Evolutionary conservation across 2,329 filamentous ascomycete genomes (phyloP), one percentile per base, ranked within the genome.

Genomic region (Aspergillus neoniger): DNA sequence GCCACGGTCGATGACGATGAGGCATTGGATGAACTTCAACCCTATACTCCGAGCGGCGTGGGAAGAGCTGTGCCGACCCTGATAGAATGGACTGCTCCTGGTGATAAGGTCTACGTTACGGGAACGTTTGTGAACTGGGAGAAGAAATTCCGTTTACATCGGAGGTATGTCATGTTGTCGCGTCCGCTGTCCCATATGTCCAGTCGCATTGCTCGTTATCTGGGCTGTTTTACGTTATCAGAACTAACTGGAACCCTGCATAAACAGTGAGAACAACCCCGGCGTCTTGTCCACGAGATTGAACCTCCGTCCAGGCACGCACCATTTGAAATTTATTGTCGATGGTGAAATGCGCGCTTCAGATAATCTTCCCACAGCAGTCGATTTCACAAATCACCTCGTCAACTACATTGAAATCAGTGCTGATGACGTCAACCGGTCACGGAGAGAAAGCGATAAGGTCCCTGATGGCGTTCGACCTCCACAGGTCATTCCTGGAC

Each of bases 91-190:
- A 85, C 85, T 66, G 85, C 86, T 8, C 87, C 87, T 55, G 93
- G 91, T 60, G 91, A 96, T 60, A 96, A 93, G 77, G 87, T 98
- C 65, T 99, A 96, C 75, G 92, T 99, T 49, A 99, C 95, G 0
- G 94, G 94, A 66, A 98, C 95, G 19, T 97, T 98, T 73, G 96
- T 96, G 69, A 91, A 94, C 75, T 99, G 95, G 95, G 92, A 96
- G 78, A 89, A 90, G 75, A 98, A 98, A 79, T 96, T 93, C 74
- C 87, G 90, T 68, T 81, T 99, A 72, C 87, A 92, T 76, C 88
- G 86, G 76, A 89, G 91, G 92, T 96, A 85, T 86, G 90, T 87
- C 36, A n/a, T 25, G n/a, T 12, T 36, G 12, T n/a, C 41, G 50
- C 25, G 25, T 17, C 7, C 19, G 17, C 5, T 28, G 12, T 14